Conservation (phyloP, 306 rosid species). For the Cucurbita maxima region DNA sequence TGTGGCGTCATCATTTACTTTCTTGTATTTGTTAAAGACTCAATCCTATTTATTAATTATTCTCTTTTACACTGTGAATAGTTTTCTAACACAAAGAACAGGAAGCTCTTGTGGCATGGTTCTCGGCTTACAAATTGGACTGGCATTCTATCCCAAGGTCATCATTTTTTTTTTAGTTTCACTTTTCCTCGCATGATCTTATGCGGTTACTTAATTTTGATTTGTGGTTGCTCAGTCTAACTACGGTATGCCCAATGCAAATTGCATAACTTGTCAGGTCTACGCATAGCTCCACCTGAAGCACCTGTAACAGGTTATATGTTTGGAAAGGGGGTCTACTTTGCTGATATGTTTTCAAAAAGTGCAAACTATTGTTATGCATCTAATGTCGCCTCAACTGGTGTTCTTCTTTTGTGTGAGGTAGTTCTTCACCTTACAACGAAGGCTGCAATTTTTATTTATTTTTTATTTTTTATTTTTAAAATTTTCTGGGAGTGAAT, state of each 20-base stretch:
- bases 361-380: slow-evolving; percentile 93
- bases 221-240: slow-evolving; percentile 3
- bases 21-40: background rate
- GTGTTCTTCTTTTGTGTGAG: slow-evolving; percentile 94
- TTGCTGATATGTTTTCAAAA: slow-evolving; percentile 99
- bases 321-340: slow-evolving; percentile 96
- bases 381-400: slow-evolving; percentile 27
- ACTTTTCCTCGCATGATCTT: background rate
- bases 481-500: background rate
- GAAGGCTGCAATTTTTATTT: background rate
- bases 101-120: slow-evolving; percentile 96
- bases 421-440: slow-evolving; percentile 18
- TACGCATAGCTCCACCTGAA: slow-evolving; percentile 98
- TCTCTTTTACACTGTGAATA: slow-evolving; percentile 19
- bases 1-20: background rate
- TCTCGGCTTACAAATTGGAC: slow-evolving; percentile 95
- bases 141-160: slow-evolving; percentile 96
- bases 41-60: background rate
- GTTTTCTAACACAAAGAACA: slow-evolving; percentile 55
- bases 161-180: slow-evolving; percentile 6
- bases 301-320: slow-evolving; percentile 92
- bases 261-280: slow-evolving; percentile 26
- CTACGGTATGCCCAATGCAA: slow-evolving; percentile 7
- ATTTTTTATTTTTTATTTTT: background rate
- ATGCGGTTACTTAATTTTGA: background rate